Evolutionary conservation across 2,329 filamentous ascomycete genomes (phyloP).

Genomic region (Metarhizium guizhouense): DNA sequence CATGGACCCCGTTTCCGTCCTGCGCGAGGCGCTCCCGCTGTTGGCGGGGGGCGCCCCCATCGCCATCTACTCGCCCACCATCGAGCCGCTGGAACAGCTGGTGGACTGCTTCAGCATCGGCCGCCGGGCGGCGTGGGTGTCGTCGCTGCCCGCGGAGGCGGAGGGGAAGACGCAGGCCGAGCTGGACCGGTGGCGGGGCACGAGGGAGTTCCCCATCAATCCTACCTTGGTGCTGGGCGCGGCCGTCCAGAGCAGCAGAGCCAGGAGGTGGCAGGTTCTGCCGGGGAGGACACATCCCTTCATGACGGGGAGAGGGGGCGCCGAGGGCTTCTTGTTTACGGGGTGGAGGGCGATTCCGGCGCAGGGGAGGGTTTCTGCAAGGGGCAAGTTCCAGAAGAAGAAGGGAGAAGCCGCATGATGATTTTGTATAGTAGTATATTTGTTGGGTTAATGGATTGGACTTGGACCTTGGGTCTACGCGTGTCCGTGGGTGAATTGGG

Average conservation of each 20-base stretch:
- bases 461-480: not conserved
- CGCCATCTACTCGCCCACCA: slow-evolving; percentile 72
- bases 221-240: slow-evolving; percentile 75
- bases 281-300: slow-evolving; percentile 86
- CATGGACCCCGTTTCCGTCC: slow-evolving; percentile 71
- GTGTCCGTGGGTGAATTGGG: not conserved
- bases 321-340: slow-evolving; percentile 86
- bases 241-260: slow-evolving; percentile 70
- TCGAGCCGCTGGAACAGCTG: slow-evolving; percentile 70
- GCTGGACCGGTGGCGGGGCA: slow-evolving; percentile 48
- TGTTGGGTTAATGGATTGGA: not conserved
- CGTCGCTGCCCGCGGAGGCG: slow-evolving; percentile 37
- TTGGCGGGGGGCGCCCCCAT: slow-evolving; percentile 76
- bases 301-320: slow-evolving; percentile 82
- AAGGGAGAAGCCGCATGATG: slow-evolving; percentile 19
- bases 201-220: slow-evolving; percentile 75
- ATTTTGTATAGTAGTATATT: not conserved
- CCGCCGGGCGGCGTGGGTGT: slow-evolving; percentile 66
- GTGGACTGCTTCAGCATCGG: slow-evolving; percentile 79
- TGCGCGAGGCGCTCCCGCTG: slow-evolving; percentile 69
- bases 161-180: slow-evolving; percentile 36
- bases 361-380: slow-evolving; percentile 70
- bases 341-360: slow-evolving; percentile 73
- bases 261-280: slow-evolving; percentile 80
- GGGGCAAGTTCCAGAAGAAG: slow-evolving; percentile 68